Percentiles rank a stretch among this genome's conserved stretches.
These are phyloP conservation scores for Penicillium cataractarum DNA, from an alignment of 495 filamentous ascomycete species.

Conservation along the genomic window DNA sequence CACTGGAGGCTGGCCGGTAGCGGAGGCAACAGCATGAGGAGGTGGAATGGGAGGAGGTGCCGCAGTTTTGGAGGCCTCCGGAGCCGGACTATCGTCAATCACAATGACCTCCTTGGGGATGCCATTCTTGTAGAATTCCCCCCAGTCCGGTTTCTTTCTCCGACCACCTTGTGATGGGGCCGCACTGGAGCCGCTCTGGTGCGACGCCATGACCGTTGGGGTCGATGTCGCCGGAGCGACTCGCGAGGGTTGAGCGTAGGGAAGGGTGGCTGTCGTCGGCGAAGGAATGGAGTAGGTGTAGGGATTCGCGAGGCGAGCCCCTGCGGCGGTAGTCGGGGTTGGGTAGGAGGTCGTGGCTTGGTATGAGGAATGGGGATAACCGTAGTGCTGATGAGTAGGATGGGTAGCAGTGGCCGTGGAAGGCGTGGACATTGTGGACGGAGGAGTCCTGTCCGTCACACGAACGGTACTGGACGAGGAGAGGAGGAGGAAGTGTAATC, in stretches of 20 bases:
- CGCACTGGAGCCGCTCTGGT: constrained; percentile 34
- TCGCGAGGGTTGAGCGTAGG: constrained; percentile 42
- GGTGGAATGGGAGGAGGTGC: constrained; percentile 24
- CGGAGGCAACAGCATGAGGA: constrained; percentile 19
- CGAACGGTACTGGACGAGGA: constrained; percentile 64
- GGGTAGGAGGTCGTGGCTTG: constrained; percentile 58
- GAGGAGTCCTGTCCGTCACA: constrained; percentile 37
- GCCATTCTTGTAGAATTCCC: constrained; percentile 89
- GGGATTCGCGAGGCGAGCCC: constrained; percentile 54
- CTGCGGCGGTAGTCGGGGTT: constrained; percentile 52
- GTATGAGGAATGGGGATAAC: constrained; percentile 70
- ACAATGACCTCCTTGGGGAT: constrained; percentile 92
- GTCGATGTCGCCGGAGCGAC: constrained; percentile 39
- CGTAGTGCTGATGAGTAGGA: constrained; percentile 71
- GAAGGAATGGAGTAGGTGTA: constrained; percentile 53
- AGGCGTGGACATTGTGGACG: constrained; percentile 76
- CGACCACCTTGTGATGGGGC: constrained; percentile 59
- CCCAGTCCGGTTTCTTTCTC: constrained; percentile 75
- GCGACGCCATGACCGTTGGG: constrained; percentile 36
- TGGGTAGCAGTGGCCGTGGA: constrained; percentile 80
- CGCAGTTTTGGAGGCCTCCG: constrained; percentile 50
- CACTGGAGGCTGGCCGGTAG: constrained; percentile 24
- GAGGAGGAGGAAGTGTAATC: constrained; percentile 64
- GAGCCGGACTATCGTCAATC: constrained; percentile 87
- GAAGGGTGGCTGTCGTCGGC: constrained; percentile 43